Evolutionary conservation across 2,329 filamentous ascomycete genomes (phyloP), one percentile per base, ranked within the genome.

Genomic region (Sporothrix brunneoviolacea): DNA sequence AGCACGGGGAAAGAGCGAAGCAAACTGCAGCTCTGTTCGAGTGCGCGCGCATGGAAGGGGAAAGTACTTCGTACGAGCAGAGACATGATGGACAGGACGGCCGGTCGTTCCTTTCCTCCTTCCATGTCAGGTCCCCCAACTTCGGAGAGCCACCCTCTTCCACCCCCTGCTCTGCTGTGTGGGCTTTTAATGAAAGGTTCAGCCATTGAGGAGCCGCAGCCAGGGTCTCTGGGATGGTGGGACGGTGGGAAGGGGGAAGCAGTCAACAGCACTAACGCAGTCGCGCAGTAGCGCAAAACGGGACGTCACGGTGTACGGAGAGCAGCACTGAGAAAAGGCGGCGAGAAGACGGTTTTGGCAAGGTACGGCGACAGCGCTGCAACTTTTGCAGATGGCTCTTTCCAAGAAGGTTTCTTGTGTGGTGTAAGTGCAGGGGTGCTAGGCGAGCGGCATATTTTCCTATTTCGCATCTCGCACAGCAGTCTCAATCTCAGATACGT

Each of bases 271-370:
- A 43, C 53, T 54, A 54, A 47, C 27, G 46, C 50, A 52, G 43
- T 32, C 39, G 47, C 38, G 53, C 50, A 54, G 46, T 52, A 54
- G 50, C 46, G 52, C 39, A 50, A 24, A 38, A 53, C 37, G 41
- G 33, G 19, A 19, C 5, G 24, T 28, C 24, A 28, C 24, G 24
- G 24, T 28, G 24, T 28, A 28, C 24, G 24, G 24, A 28, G 32
- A 35, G n/a, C 6, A 35, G 32, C 13, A 32, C 28, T 32, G 28
- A 32, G 28, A 13, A 32, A 32, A 32, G 13, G 28, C 28, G 8
- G 28, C 13, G 28, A 8, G 8, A 32, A 32, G 8, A 32, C 28
- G 28, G 8, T 32, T n/a, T n/a, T n/a, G n/a, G n/a, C n/a, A n/a
- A n/a, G n/a, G n/a, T n/a, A n/a, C n/a, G n/a, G n/a, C n/a, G n/a